Percentiles rank a stretch among this genome's conserved stretches.
These are phyloP conservation scores for Gigaspora rosea DNA, from an alignment of 192 early-diverging fungal species.

Conservation along the genomic window DNA sequence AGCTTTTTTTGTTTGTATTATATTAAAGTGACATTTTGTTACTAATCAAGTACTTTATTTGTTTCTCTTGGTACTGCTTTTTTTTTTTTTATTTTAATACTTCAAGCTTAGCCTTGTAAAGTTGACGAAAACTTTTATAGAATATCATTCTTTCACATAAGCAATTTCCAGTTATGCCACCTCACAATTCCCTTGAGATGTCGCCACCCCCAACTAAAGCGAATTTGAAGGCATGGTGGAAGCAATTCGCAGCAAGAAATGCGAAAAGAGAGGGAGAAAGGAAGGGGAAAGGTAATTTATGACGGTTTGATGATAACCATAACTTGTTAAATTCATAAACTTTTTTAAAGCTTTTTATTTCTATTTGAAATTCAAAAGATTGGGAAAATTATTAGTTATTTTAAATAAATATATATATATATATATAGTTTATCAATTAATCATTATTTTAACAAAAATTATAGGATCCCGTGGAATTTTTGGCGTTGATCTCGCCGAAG, in stretches of 20 bases:
- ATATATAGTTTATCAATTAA: neutral
- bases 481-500: slow-evolving; percentile 42
- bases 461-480: slow-evolving; percentile 36
- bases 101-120: too few relatives aligned
- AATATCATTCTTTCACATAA: too few relatives aligned
- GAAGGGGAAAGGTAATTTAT: slow-evolving; percentile 26
- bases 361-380: too few relatives aligned
- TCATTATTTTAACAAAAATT: neutral
- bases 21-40: too few relatives aligned
- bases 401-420: neutral
- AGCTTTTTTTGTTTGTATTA: too few relatives aligned
- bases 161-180: too few relatives aligned
- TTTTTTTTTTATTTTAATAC: too few relatives aligned
- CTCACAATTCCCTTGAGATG: neutral
- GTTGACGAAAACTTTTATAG: too few relatives aligned
- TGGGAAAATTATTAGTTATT: neutral
- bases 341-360: too few relatives aligned
- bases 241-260: slow-evolving; percentile 29
- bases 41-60: too few relatives aligned
- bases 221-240: slow-evolving; percentile 30
- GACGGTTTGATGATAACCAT: neutral
- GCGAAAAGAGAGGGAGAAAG: slow-evolving; percentile 3
- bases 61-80: too few relatives aligned
- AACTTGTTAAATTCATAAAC: neutral
- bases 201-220: neutral